Conservation (phyloP, 2,329 filamentous ascomycete species). For the Emergomyces africanus region DNA sequence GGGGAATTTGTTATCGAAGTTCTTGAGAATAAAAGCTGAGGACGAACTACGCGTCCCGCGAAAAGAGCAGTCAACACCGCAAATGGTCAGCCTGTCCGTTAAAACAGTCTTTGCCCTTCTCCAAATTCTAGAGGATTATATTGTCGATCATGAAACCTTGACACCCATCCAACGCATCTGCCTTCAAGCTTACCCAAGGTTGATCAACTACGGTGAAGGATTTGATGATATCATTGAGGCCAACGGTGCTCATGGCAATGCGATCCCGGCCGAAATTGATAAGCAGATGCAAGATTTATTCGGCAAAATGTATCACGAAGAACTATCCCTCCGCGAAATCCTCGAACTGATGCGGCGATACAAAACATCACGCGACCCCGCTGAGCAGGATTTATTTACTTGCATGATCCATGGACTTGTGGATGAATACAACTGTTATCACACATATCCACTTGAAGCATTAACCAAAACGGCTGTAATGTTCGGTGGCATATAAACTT, state of each 20-base stretch:
- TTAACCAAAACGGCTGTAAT: slow-evolving; percentile 90
- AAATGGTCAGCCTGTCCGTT: slow-evolving; percentile 65
- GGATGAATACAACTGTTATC: slow-evolving; percentile 92
- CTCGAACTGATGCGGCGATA: slow-evolving; percentile 74
- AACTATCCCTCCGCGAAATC: slow-evolving; percentile 74
- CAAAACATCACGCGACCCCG: slow-evolving; percentile 71
- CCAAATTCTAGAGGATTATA: slow-evolving; percentile 60
- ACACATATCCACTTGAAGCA: slow-evolving; percentile 91
- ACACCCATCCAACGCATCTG: slow-evolving; percentile 74
- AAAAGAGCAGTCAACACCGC: slow-evolving; percentile 48
- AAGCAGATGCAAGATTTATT: slow-evolving; percentile 95
- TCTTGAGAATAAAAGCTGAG: slow-evolving; percentile 71
- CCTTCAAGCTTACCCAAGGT: slow-evolving; percentile 79
- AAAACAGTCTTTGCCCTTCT: slow-evolving; percentile 75
- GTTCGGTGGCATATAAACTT: slow-evolving; percentile 91
- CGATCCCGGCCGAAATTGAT: slow-evolving; percentile 65
- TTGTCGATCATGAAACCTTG: slow-evolving; percentile 51
- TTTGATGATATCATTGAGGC: slow-evolving; percentile 83
- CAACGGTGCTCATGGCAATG: slow-evolving; percentile 71
- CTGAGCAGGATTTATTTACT: slow-evolving; percentile 88
- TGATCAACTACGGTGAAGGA: slow-evolving; percentile 93
- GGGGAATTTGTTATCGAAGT: slow-evolving; percentile 60
- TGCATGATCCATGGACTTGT: slow-evolving; percentile 98
- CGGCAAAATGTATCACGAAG: slow-evolving; percentile 93
- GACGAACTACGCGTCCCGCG: slow-evolving; percentile 66